These are phyloP conservation scores for Clitoria ternatea DNA, from an alignment of 306 rosid genomes.

Conservation along the genomic window DNA sequence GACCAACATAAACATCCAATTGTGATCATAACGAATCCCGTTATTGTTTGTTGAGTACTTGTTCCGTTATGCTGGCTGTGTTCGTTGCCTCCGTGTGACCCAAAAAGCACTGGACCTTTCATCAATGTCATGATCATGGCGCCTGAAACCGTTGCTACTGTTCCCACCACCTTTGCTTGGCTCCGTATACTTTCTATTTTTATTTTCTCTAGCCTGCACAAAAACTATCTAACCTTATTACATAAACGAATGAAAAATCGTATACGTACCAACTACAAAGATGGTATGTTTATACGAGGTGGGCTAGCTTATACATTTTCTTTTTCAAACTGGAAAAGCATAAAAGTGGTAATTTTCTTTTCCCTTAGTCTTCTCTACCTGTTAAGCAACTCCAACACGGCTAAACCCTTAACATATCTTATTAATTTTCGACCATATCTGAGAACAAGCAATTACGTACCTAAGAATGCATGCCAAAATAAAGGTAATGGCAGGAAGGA, in stretches of 20 bases:
- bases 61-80: constrained; percentile 25
- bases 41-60: constrained; percentile 47
- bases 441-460: constrained; percentile 25
- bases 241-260: no score
- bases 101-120: constrained; percentile 69
- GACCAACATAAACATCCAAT: constrained; percentile 82
- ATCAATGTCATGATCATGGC: constrained; percentile 81
- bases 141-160: constrained; percentile 74
- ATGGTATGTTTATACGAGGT: not conserved
- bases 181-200: constrained; percentile 51
- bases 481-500: constrained; percentile 84
- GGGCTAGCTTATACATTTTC: no score
- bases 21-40: constrained; percentile 61
- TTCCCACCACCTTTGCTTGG: constrained; percentile 82
- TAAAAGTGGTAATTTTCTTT: not conserved
- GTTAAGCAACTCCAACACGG: not conserved
- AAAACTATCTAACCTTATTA: not conserved
- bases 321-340: not conserved
- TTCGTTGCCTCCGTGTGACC: constrained; percentile 27
- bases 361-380: not conserved
- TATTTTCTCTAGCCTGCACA: constrained; percentile 64
- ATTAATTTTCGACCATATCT: not conserved
- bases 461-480: constrained; percentile 68
- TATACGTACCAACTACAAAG: no score
- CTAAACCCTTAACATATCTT: not conserved